phyloP scores from a whole-genome alignment of 2,329 filamentous ascomycete genomes.

The Xylaria sp. region DNA sequence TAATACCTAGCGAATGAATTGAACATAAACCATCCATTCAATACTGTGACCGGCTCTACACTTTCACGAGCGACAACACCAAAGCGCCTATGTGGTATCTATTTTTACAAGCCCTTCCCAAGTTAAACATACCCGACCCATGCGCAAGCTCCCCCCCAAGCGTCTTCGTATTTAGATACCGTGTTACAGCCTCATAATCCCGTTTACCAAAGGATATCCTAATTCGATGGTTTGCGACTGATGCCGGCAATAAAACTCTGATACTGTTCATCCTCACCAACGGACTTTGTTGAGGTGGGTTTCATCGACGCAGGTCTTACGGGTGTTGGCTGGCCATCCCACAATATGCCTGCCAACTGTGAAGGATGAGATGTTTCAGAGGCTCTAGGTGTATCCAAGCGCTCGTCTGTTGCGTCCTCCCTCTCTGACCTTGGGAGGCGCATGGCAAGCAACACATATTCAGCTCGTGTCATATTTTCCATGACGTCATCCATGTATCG shows the following conservation, averaged over 20 bases:
- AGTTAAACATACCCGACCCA: not conserved
- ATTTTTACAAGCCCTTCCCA: conserved; percentile 6
- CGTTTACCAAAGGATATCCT: not conserved
- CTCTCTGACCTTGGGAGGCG: conserved; percentile 58
- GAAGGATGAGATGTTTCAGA: conserved; percentile 31
- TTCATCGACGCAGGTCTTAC: conserved; percentile 25
- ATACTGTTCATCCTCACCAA: conserved; percentile 53
- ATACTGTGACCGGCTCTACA: not conserved
- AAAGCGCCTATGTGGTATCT: conserved; percentile 20
- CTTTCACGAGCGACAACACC: conserved; percentile 22
- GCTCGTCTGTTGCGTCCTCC: conserved; percentile 42
- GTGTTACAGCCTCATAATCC: not conserved
- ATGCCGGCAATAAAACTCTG: conserved; percentile 51
- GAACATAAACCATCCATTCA: not conserved
- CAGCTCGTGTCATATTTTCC: conserved; percentile 70
- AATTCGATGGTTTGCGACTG: conserved; percentile 36
- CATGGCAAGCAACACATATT: conserved; percentile 72
- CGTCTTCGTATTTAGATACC: not conserved
- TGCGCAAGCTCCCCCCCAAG: not conserved
- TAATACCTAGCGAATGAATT: not conserved
- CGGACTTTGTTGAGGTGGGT: conserved; percentile 37
- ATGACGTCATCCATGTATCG: conserved; percentile 74
- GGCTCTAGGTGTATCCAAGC: conserved; percentile 35
- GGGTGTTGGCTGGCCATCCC: conserved; percentile 40
- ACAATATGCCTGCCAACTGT: conserved; percentile 42